Base-by-base conservation (phyloP, 495 filamentous ascomycete species). In the Penicillium coprophilum region DNA sequence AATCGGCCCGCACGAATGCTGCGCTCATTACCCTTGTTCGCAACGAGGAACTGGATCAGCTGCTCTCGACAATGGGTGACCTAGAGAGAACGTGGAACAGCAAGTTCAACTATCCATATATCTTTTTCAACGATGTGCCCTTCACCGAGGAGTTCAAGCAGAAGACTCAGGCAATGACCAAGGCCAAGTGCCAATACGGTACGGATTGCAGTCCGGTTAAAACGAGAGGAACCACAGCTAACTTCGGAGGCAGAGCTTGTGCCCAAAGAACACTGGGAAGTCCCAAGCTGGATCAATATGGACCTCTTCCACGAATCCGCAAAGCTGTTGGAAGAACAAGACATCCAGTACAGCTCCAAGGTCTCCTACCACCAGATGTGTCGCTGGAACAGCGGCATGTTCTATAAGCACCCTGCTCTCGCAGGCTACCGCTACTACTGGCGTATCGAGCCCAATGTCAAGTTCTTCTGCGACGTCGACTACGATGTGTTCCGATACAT, bases 31-130 rank as follows among this genome's bases (percentile, higher is more conserved):
- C 90, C 38, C 81, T 99, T 20, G 95, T 97, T 38, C 86, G 95
- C 49, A 97, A 99, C 64, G 83, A 87, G 61, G 95, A 99, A 75
- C 66, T 97, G 9, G 70, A 84, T 23, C 89, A 87, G 13, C 86
- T 97, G 80, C 71, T 99, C 24, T 82, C 85, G 62, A 86, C 89
- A 6, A 99, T 99, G 87, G 73, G 74, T 40, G 93, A 97, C 68
- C 78, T 97, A 49, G 95, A 99, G 73, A 75, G 90, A 57, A 97
- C 92, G 8, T 99, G 91, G 90, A 99, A 99, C 69, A 80, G 84
- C 77, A 99, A 97, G 68, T 99, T 97, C 81, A 97, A 99, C 75
- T 99, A 97, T 71, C 95, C 95, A 15, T 99, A 94, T 88, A 97
- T 91, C 45, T 97, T 99, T 74, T 92, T 99, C 78, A 99, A 99